Base-by-base conservation (phyloP, 371 early-diverging fungal genomes). In the Mortierella sp. region DNA sequence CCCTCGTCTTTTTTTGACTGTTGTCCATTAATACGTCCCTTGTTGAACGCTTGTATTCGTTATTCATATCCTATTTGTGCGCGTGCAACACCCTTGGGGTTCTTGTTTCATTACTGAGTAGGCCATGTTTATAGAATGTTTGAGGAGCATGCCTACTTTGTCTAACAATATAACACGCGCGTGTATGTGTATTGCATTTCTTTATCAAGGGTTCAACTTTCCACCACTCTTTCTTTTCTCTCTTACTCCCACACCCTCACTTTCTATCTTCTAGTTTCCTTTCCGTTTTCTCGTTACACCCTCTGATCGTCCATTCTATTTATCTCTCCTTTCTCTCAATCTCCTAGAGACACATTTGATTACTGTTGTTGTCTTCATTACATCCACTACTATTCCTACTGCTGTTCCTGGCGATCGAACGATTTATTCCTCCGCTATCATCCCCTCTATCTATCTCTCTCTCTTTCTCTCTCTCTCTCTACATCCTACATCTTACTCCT, bases 191-290 rank as follows among this genome's bases (percentile, higher is more conserved):
- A 54, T 57, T 61, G 35, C 37, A 28, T 22, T 59, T 59, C 55
- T 68, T 40, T 62, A 69, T 69, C 62, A 69, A 69, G 39, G 62
- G 54, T 62, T 35, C 55, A 40, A 22, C 22, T 5, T 54, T 43
- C 28, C 43, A 20, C 57, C 10, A n/a, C 5, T 43, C 5, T 43
- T 9, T 43, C 43, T 43, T 14, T 43, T 43, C 14, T 43, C 49
- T 47, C 43, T 40, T 49, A 43, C 6, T 52, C 22, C 47, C 39
- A 26, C 14, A 43, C 62, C 24, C 54, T 32, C 30, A 47, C 40
- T 35, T 24, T n/a, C 52, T 37, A 3, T 35, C 30, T 45, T 37
- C 55, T 63, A n/a, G 39, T 64, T 58, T 64, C 40, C 61, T 43
- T 35, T 18, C 39, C 24, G 12, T n/a, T 37, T 16, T 39, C 20